These are phyloP conservation scores for Edaphochlamys debaryana DNA, from an alignment of 139 green algal species.

Conservation along the genomic window DNA sequence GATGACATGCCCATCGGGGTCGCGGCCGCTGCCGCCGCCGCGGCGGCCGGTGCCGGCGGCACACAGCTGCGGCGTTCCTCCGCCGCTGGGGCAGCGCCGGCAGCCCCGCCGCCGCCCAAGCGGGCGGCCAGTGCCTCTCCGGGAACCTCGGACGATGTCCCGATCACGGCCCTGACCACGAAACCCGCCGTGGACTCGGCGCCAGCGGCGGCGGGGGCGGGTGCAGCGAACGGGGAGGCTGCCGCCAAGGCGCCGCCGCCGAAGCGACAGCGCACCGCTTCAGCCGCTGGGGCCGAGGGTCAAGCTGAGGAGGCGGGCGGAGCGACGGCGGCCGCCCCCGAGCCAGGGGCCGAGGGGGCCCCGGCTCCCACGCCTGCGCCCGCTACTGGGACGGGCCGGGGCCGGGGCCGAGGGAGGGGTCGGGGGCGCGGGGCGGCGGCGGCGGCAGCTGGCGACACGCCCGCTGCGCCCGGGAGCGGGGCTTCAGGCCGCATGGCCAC, in stretches of 20 bases:
- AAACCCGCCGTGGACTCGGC: background rate
- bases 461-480: too few relatives aligned
- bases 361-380: background rate
- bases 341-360: too few relatives aligned
- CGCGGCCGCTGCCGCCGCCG: conserved; percentile 4
- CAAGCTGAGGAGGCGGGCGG: too few relatives aligned
- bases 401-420: background rate
- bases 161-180: conserved; percentile 15
- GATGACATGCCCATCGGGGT: conserved; percentile 20
- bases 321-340: too few relatives aligned
- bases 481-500: background rate
- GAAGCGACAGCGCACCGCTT: conserved; percentile 21
- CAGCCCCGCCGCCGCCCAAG: background rate
- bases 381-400: background rate
- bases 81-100: too few relatives aligned
- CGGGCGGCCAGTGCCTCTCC: background rate
- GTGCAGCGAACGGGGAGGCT: too few relatives aligned
- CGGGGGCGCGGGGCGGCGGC: too few relatives aligned
- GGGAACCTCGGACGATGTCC: conserved; percentile 19
- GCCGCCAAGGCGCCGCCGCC: background rate
- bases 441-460: background rate
- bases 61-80: too few relatives aligned
- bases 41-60: background rate
- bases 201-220: too few relatives aligned
- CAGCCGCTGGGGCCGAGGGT: background rate